Conservation (phyloP, 2,329 filamentous ascomycete genomes). For the Escovopsis sp. region DNA sequence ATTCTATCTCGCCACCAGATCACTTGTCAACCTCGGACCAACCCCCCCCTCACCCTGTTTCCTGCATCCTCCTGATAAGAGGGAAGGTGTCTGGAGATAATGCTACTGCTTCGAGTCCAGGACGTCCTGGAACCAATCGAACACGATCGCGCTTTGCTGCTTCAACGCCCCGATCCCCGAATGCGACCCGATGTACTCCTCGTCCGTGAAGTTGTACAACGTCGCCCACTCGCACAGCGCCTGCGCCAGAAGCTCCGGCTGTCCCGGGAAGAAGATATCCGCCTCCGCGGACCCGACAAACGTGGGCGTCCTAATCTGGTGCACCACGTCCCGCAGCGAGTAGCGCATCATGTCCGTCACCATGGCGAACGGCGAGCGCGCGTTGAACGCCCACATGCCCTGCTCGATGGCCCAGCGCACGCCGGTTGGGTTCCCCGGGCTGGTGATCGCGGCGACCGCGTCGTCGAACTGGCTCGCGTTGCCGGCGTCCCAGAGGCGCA, state of each 20-base stretch:
- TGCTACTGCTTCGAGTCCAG: not conserved
- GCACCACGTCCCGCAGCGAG: constrained; percentile 5
- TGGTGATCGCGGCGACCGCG: not conserved
- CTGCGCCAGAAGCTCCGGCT: constrained; percentile 5
- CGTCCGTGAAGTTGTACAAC: constrained; percentile 4
- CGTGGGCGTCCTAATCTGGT: constrained; percentile 10
- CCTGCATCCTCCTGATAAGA: too few relatives aligned
- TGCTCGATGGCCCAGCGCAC: constrained; percentile 12
- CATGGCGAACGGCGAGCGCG: constrained; percentile 10
- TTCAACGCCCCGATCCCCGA: constrained; percentile 8
- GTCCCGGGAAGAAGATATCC: constrained; percentile 8
- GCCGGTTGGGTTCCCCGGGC: constrained; percentile 4
- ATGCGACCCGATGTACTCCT: constrained; percentile 7
- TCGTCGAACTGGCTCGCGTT: constrained; percentile 9
- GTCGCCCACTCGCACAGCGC: constrained; percentile 5
- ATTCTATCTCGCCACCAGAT: too few relatives aligned
- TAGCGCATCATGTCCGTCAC: constrained; percentile 3
- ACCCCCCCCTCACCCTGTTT: too few relatives aligned
- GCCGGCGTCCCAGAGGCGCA: not conserved
- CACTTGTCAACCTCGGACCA: too few relatives aligned
- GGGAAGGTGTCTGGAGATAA: too few relatives aligned
- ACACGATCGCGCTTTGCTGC: constrained; percentile 6
- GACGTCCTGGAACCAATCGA: constrained; percentile 9
- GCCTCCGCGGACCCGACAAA: constrained; percentile 11
- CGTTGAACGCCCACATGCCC: constrained; percentile 14